Evolutionary conservation across 1,139 yeast genomes (phyloP).

Genomic region (Geotrichum reessii): DNA sequence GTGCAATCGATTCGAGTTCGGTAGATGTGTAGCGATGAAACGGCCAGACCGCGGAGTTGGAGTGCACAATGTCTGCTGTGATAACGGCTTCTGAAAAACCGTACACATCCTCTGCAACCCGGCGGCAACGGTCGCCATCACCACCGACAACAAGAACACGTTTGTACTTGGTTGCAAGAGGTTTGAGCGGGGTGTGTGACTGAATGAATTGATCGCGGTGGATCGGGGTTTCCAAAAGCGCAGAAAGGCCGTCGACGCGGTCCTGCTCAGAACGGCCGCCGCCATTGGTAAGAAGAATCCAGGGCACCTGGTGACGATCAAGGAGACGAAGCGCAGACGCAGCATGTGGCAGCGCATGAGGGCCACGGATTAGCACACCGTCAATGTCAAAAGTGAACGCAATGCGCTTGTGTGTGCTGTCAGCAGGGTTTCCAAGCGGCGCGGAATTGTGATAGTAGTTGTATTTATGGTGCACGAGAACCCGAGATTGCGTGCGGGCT

Average conservation of each 20-base stretch:
- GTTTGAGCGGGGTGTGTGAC: conserved; percentile 84
- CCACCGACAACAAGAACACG: conserved; percentile 84
- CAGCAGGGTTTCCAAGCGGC: neutral
- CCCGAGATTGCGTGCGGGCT: neutral
- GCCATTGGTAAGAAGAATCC: conserved; percentile 82
- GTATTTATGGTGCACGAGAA: neutral
- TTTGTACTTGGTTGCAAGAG: conserved; percentile 48
- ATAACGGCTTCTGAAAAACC: conserved; percentile 78
- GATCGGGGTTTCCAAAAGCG: conserved; percentile 47
- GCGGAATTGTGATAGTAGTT: neutral
- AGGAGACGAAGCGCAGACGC: conserved; percentile 55
- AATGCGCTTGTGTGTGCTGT: neutral
- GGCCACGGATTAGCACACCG: conserved; percentile 85
- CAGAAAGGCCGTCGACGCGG: conserved; percentile 54
- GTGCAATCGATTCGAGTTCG: conserved; percentile 47
- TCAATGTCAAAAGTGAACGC: conserved; percentile 48
- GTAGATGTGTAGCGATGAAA: conserved; percentile 51
- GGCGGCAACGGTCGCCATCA: conserved; percentile 58
- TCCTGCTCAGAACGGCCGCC: conserved; percentile 74
- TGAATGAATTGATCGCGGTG: conserved; percentile 65
- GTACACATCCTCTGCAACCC: conserved; percentile 60
- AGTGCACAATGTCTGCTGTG: conserved; percentile 64
- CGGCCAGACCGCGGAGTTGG: conserved; percentile 63
- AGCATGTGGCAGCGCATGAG: conserved; percentile 63
- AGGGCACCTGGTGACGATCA: conserved; percentile 59